A percentile compares a stretch with the other conserved stretches of the same genome.
Evolutionary conservation across 345 rosid species (phyloP).

Genomic region (Syzygium aqueum): DNA sequence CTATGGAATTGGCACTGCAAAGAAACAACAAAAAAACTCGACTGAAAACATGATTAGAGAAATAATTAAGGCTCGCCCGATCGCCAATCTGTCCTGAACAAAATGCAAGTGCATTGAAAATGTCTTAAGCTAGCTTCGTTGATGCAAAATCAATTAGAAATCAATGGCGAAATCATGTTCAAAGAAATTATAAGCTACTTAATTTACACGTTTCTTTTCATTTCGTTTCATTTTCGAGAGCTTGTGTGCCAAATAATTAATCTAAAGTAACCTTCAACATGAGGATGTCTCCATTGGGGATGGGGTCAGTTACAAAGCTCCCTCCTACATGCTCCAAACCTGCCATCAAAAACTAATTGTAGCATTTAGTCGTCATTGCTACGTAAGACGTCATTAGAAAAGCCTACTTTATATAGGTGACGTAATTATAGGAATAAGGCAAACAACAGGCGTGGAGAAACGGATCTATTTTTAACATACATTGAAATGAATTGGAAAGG

Average conservation of each 20-base stretch:
- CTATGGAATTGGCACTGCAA: slow-evolving; percentile 29
- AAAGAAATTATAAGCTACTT: background rate
- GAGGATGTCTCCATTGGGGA: slow-evolving; percentile 15
- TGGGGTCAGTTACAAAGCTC: slow-evolving; percentile 5
- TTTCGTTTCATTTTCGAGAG: background rate
- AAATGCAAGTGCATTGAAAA: background rate
- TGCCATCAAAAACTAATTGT: background rate
- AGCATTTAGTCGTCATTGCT: background rate
- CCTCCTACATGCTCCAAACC: slow-evolving; percentile 17
- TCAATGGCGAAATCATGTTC: background rate
- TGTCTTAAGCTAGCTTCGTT: background rate
- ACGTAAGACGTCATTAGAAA: background rate
- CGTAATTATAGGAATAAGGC: background rate
- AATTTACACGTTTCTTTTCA: background rate
- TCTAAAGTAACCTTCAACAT: slow-evolving; percentile 6
- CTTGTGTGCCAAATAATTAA: background rate
- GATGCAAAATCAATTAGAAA: background rate
- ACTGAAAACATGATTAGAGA: no score
- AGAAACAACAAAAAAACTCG: background rate
- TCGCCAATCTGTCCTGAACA: background rate
- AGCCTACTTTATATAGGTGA: background rate
- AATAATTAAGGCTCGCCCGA: background rate
- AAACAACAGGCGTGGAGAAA: background rate
- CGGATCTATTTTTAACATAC: background rate
- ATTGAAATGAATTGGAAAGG: background rate